A percentile compares a stretch with the other conserved stretches of the same genome.
phyloP scores from a whole-genome alignment of 169 alveolate species.

The Perkinsus marinus region DNA sequence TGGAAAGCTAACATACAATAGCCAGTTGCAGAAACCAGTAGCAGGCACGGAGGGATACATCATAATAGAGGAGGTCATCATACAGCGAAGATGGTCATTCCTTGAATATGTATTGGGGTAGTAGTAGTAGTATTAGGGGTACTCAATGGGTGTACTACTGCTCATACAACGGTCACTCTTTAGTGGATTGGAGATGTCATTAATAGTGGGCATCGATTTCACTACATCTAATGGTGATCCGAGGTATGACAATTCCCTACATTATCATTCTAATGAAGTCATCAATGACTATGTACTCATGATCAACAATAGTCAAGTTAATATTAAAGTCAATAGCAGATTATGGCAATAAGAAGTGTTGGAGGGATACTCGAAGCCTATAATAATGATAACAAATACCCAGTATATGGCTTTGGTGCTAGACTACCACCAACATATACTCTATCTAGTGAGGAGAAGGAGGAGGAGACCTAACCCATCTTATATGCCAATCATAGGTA shows the following conservation, averaged over 20 bases:
- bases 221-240: conserved; percentile 60
- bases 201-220: conserved; percentile 44
- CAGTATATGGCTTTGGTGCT: conserved; percentile 57
- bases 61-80: neutral
- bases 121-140: neutral
- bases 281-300: conserved; percentile 21
- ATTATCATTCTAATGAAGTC: conserved; percentile 5
- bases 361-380: conserved; percentile 42
- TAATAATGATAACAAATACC: conserved; percentile 51
- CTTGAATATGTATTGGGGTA: conserved; percentile 47
- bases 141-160: no score
- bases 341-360: conserved; percentile 33
- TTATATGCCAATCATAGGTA: neutral
- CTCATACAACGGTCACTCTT: neutral
- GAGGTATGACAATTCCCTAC: conserved; percentile 31
- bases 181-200: conserved; percentile 34
- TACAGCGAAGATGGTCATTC: conserved; percentile 8
- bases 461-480: no score
- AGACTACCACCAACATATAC: conserved; percentile 4
- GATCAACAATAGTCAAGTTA: neutral
- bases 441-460: neutral
- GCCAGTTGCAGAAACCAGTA: neutral
- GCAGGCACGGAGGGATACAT: neutral
- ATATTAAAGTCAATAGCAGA: neutral
- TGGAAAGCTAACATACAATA: no score